Evolutionary conservation across 1,284 basidiomycete genomes (phyloP), one percentile per base, ranked within the genome.

Genomic region (Hypsizygus ulmarius): DNA sequence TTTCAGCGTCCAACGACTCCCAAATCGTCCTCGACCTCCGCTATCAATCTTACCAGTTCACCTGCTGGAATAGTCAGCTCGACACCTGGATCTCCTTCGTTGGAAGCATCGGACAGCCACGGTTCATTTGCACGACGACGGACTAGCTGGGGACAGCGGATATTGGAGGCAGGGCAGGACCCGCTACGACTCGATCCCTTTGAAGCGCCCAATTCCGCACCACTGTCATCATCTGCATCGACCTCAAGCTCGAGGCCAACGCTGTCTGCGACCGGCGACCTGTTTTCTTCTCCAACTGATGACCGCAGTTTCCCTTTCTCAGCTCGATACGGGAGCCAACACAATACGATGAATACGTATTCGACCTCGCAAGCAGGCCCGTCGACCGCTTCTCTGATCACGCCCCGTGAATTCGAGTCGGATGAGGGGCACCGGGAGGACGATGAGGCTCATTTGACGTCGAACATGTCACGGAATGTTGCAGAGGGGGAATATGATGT

Each of bases 401-500:
- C 68, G 7, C 66, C 62, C 5, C 61, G 62, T 42, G 71, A 71
- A 39, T 70, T 68, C 18, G 72, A 72, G 44, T 60, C 61, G 46
- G 73, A 78, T 35, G 63, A 65, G 39, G 69, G 68, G 10, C 64
- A 69, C 33, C 64, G 67, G 46, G 81, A 82, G 42, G 82, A 81
- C 56, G 80, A 82, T 54, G 71, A 80, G 49, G 71, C 72, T 0
- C 73, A 70, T 54, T 67, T 85, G 55, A 82, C 81, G 1, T 61
- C 70, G 2, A 74, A 79, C 52, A 77, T 76, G 66, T 68, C 75
- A 18, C 62, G 62, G 18, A 65, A 65, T 42, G 68, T 65, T 16
- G 54, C 53, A 34, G 61, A 62, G 37, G 60, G 62, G 27, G 59
- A 51, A 4, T 70, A 62, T 3, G 62, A 59, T 39, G 57, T 59